A percentile compares a stretch with the other conserved stretches of the same genome.
phyloP scores from a whole-genome alignment of 2,329 filamentous ascomycete species.

The Fusarium xylarioides region DNA sequence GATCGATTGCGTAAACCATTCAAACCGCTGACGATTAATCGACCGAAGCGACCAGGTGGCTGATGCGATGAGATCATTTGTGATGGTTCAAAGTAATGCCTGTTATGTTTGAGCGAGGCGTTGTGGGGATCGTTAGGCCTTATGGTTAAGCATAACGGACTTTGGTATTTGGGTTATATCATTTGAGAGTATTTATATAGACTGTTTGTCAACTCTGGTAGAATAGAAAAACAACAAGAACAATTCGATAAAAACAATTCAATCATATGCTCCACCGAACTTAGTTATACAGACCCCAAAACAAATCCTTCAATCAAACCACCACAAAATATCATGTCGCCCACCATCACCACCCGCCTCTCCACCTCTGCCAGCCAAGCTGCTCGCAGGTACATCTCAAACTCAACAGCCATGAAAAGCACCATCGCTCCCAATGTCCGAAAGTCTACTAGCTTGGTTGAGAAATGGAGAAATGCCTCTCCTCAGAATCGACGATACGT shows the following conservation, averaged over 20 bases:
- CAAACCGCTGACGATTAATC: slow-evolving; percentile 64
- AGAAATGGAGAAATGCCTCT: slow-evolving; percentile 44
- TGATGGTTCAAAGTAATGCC: slow-evolving; percentile 2
- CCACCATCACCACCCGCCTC: slow-evolving; percentile 30
- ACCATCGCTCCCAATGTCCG: background rate
- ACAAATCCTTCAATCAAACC: background rate
- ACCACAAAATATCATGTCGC: slow-evolving; percentile 28
- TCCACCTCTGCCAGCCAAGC: slow-evolving; percentile 17
- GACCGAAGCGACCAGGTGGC: slow-evolving; percentile 44
- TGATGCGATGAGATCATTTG: slow-evolving; percentile 14
- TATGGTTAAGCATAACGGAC: slow-evolving; percentile 40
- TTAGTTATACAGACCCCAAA: background rate
- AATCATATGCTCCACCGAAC: background rate
- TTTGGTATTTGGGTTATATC: background rate
- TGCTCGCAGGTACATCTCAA: slow-evolving; percentile 37
- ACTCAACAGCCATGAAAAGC: slow-evolving; percentile 19
- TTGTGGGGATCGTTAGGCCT: slow-evolving; percentile 17
- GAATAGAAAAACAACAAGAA: background rate
- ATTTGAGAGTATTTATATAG: slow-evolving; percentile 23
- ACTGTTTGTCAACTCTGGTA: background rate
- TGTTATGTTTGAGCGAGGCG: slow-evolving; percentile 13
- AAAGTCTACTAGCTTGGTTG: background rate
- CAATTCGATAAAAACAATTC: background rate
- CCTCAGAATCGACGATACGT: slow-evolving; percentile 41
- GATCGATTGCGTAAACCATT: slow-evolving; percentile 64